Base-by-base conservation (phyloP, 345 rosid genomes). In the Citrus inodora region DNA sequence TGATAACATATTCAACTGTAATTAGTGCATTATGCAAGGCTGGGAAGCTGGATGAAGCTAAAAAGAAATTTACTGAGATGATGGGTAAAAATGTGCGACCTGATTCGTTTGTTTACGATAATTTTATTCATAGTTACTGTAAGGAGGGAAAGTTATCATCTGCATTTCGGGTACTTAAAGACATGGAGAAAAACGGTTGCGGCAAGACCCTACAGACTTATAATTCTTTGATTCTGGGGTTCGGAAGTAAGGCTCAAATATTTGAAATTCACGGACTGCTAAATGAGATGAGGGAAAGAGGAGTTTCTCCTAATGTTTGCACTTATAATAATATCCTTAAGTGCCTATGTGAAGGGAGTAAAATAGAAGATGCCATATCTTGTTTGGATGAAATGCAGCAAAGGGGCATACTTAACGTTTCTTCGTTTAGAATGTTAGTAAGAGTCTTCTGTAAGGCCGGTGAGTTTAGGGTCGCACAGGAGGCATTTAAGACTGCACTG, bases 261-360 rank as follows among this genome's bases (percentile, higher is more conserved):
- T 96, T 94, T 89, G 99, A 96, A 85, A 87, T 94, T 71, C 88
- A 92, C 79, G 99, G 99, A 71, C 84, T 94, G 81, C 85, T 96
- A 82, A 89, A 96, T 88, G 99, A 96, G 88, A 96, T 94, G 99
- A 91, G 65, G 83, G 99, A 96, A 86, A 89, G 86, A 74, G 97
- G 95, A 46, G 78, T 94, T 81, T 87, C 90, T 79, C 99, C 99
- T 79, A 79, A 91, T 87, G 91, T 91, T 40, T 84, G 73, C 80
- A 96, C 97, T 80, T 96, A 89, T 79, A 94, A 96, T 79, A 89
- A 84, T 71, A 80, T 95, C 70, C 91, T 96, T 67, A 87, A 83
- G 65, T 92, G 89, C 86, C 92, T 92, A 21, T 94, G 98, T 81
- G 93, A 90, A 84, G 90, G 84, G 73, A 97, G 87, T 62, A 92